These are phyloP conservation scores for Mediolabrus comicus DNA, from an alignment of 108 stramenopile species.

Conservation along the genomic window DNA sequence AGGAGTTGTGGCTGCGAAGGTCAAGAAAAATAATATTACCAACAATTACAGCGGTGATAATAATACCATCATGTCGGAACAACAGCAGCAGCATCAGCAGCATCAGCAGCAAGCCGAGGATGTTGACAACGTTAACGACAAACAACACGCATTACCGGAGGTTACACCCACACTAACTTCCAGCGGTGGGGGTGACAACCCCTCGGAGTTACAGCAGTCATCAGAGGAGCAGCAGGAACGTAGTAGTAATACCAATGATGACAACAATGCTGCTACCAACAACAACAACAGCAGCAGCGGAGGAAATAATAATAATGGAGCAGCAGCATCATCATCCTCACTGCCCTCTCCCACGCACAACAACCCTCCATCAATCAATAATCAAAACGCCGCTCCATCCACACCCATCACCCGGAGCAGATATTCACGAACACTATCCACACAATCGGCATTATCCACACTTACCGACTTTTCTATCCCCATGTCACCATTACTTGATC, in stretches of 20 bases:
- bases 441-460: neutral
- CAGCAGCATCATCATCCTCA: no score
- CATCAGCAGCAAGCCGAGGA: neutral
- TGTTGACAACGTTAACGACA: neutral
- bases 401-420: neutral
- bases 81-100: neutral
- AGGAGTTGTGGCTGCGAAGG: neutral
- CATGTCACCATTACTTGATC: neutral
- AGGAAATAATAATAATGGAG: no score
- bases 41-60: no score
- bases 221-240: neutral
- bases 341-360: no score
- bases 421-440: neutral
- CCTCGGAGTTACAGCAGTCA: neutral
- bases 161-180: neutral
- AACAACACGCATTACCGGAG: neutral
- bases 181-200: neutral
- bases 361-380: neutral
- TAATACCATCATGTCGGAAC: neutral
- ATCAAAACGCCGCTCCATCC: neutral
- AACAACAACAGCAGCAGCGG: no score
- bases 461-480: neutral
- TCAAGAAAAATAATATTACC: neutral
- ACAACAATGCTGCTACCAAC: no score
- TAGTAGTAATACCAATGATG: no score